Evolutionary conservation across 2,329 filamentous ascomycete species (phyloP).

Genomic region (Hypomyces rosellus): DNA sequence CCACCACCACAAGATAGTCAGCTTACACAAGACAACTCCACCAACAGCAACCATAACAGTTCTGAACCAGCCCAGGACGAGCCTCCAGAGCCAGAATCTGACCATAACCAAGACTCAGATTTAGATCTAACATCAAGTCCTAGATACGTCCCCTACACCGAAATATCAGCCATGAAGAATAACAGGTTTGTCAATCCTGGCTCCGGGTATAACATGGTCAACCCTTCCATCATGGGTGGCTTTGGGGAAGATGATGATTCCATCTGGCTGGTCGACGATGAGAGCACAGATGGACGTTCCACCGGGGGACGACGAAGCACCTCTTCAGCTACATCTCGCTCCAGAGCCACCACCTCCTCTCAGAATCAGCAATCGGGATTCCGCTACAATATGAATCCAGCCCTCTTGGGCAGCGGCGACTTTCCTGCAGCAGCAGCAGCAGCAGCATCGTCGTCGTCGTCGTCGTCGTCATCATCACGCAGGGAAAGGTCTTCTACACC

Average conservation of each 20-base stretch:
- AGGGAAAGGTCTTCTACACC: slow-evolving; percentile 11
- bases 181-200: slow-evolving; percentile 21
- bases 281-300: slow-evolving; percentile 15
- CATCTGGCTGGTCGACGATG: slow-evolving; percentile 25
- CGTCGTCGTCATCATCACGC: neutral
- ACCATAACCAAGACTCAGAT: neutral
- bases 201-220: slow-evolving; percentile 25
- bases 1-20: no score
- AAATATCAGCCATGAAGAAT: slow-evolving; percentile 19
- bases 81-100: neutral
- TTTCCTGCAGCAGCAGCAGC: slow-evolving; percentile 7
- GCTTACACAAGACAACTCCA: no score
- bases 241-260: slow-evolving; percentile 27
- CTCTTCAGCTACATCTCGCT: no score
- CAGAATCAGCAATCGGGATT: slow-evolving; percentile 12
- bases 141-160: slow-evolving; percentile 19
- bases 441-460: neutral
- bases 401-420: slow-evolving; percentile 18
- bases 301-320: no score
- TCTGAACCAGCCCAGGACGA: neutral
- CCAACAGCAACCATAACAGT: no score
- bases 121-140: slow-evolving; percentile 1
- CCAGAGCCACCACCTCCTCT: neutral
- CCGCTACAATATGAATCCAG: slow-evolving; percentile 11
- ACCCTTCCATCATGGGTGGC: slow-evolving; percentile 23